A percentile compares a stretch with the other conserved stretches of the same genome.
These are phyloP conservation scores for Sphagnum fallax DNA, from an alignment of 228 moss, liverwort and hornwort genomes.

Conservation along the genomic window DNA sequence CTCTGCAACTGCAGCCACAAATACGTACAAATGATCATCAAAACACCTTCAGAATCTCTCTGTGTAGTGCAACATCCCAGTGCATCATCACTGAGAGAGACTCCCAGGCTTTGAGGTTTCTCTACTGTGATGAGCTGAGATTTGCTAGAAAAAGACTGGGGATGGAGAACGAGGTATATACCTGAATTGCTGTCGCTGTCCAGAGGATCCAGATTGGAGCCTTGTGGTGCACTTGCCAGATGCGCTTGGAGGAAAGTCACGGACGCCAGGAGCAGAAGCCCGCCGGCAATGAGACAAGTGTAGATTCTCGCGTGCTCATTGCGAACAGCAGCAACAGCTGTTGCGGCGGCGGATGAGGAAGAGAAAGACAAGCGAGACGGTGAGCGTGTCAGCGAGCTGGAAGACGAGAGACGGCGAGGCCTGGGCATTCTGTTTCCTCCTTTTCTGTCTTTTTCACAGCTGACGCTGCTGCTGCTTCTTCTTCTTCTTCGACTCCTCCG, in stretches of 20 bases:
- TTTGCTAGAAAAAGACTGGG: too few species aligned
- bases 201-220: conserved; percentile 35
- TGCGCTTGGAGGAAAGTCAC: conserved; percentile 61
- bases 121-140: too few species aligned
- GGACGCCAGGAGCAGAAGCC: conserved; percentile 49
- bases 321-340: conserved; percentile 2
- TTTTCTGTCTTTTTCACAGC: too few species aligned
- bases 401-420: conserved; percentile 41
- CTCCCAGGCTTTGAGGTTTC: too few species aligned
- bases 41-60: too few species aligned
- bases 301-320: conserved; percentile 43
- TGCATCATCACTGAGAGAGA: too few species aligned
- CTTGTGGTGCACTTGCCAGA: conserved; percentile 35
- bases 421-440: conserved; percentile 46
- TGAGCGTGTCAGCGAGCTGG: conserved; percentile 20
- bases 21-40: too few species aligned
- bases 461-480: too few species aligned
- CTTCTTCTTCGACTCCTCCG: too few species aligned
- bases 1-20: too few species aligned
- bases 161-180: background rate
- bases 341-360: background rate
- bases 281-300: conserved; percentile 43
- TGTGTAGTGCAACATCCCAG: too few species aligned
- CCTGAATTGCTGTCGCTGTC: conserved; percentile 47
- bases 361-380: conserved; percentile 53